Base-by-base conservation (phyloP, 225 moss, liverwort and hornwort genomes). In the Takakia lepidozioides region DNA sequence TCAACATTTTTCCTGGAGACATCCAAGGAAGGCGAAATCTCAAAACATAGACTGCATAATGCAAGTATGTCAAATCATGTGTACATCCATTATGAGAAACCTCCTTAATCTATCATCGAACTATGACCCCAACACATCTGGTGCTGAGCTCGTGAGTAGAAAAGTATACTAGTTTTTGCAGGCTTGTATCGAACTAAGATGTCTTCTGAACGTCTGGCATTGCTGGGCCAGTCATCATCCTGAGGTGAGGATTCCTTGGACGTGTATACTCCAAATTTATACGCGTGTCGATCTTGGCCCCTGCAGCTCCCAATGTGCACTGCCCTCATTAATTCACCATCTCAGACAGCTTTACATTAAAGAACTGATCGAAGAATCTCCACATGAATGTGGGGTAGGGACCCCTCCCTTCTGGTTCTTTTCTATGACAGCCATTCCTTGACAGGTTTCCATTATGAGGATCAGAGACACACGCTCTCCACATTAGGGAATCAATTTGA, bases 111-210 rank as follows among this genome's bases (percentile, higher is more conserved):
- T n/a, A n/a, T n/a, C n/a, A n/a, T n/a, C n/a, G n/a, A n/a, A n/a
- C n/a, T n/a, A n/a, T n/a, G n/a, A n/a, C n/a, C n/a, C n/a, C n/a
- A n/a, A n/a, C n/a, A n/a, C n/a, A n/a, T n/a, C n/a, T n/a, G n/a
- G n/a, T n/a, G n/a, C n/a, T n/a, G n/a, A n/a, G n/a, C n/a, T n/a
- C 50, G 2, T 16, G 15, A 50, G 9, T 19, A 11, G 32, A 19
- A 50, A 34, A 36, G 52, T 60, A 22, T 60, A 76, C 60, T 62
- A 46, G 45, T 59, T 60, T 67, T 67, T 19, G 63, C 60, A 52
- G 71, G 58, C 54, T 60, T 76, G 54, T 76, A 71, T 49, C 67
- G 76, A 44, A 76, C 76, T 25, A 71, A 55, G 27, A 71, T 66
- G 11, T 71, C 63, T 55, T 63, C 63, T 27, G 59, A 69, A 44